Evolutionary conservation across 306 rosid genomes (phyloP).

Genomic region (Abrus precatorius): DNA sequence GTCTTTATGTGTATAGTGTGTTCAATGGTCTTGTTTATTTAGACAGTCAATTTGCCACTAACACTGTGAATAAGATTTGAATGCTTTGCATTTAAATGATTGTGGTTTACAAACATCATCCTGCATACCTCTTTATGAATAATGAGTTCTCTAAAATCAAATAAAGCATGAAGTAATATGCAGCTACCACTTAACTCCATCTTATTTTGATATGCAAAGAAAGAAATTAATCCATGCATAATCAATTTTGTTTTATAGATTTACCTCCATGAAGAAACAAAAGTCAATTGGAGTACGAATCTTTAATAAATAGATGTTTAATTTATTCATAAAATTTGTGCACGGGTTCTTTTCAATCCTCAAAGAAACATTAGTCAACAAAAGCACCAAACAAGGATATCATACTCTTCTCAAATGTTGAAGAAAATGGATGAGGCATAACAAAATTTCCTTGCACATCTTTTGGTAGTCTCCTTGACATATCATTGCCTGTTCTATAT

Average conservation of each 20-base stretch:
- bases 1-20: slow-evolving; percentile 18
- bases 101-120: background rate
- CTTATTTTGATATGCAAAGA: background rate
- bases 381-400: slow-evolving; percentile 21
- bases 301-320: background rate
- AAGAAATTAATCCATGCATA: background rate
- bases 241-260: background rate
- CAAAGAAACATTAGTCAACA: background rate
- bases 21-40: slow-evolving; percentile 3
- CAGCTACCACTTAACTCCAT: background rate
- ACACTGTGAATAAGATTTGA: background rate
- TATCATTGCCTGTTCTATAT: background rate
- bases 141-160: slow-evolving; percentile 22
- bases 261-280: slow-evolving; percentile 10
- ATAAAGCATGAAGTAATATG: background rate
- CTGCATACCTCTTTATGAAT: background rate
- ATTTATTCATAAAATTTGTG: slow-evolving; percentile 31
- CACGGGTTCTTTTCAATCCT: background rate
- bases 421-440: slow-evolving; percentile 10
- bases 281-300: slow-evolving; percentile 1
- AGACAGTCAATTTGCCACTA: background rate
- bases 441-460: slow-evolving; percentile 18
- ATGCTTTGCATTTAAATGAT: background rate
- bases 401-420: slow-evolving; percentile 21
- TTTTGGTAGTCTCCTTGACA: background rate